Evolutionary conservation across 148 eudicot species (phyloP), one percentile per base, ranked within the genome.

Genomic region (Oxyria digyna): DNA sequence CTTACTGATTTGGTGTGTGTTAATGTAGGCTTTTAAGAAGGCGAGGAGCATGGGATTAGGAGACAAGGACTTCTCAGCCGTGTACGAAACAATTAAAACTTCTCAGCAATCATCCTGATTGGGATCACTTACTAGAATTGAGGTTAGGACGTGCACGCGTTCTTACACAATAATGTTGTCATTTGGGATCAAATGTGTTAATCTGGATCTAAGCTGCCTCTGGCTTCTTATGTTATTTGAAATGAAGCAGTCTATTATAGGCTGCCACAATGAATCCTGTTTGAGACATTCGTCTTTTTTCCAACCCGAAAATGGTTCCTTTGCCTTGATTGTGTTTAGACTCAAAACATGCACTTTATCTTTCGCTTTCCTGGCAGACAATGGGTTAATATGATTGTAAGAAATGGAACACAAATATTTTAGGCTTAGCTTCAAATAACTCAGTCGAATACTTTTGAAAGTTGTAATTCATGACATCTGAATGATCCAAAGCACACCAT

Each of bases 31-130:
- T 31, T 90, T 86, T 78, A 94, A 94, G 83, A 94, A 86, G 77
- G 96, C 96, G 33, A 81, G 93, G 71, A 79, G 93, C 89, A 78
- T 88, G 84, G 97, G 93, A 2, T 67, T 94, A 32, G 99, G 96
- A 18, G 97, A 94, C 69, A 83, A 82, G 67, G 99, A 94, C 78
- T 94, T 91, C 75, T 91, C 99, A 59, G 99, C 99, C 40, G 97
- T 94, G 50, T 71, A 81, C 37, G 97, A 94, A 82, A 85, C 87
- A 31, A 74, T 88, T 35, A 88, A 82, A 81, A 26, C 62, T 70
- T 38, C 83, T 66, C 76, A 78, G 74, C 67, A 46, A 37, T 67
- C 81, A 45, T 81, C 79, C 32, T 78, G 75, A 79, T 67, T n/a
- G 21, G 24, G 54, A 55, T 55, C 63, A 55, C 12, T 11, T 55